Percentiles rank a stretch among this genome's conserved stretches.
Conservation (phyloP, 2,329 filamentous ascomycete species). For the Elsinoe arachidis region DNA sequence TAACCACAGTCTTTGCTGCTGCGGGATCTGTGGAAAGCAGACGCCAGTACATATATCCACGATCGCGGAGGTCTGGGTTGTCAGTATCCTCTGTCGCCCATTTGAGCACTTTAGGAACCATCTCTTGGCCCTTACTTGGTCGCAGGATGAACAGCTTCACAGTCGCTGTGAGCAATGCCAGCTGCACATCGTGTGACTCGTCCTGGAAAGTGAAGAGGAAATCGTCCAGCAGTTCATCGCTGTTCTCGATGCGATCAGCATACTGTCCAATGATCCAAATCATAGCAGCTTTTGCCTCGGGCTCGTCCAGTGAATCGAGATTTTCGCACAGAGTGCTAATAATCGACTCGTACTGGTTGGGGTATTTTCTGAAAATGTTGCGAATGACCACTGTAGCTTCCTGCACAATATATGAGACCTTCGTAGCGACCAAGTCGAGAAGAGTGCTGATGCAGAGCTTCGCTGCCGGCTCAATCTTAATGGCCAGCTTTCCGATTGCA, state of each 20-base stretch:
- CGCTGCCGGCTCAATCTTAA: conserved; percentile 95
- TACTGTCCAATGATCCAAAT: conserved; percentile 99
- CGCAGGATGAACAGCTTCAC: conserved; percentile 97
- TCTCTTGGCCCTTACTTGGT: conserved; percentile 84
- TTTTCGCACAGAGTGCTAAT: conserved; percentile 94
- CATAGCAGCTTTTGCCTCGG: conserved; percentile 96
- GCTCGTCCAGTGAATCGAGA: conserved; percentile 90
- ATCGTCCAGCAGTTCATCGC: conserved; percentile 85
- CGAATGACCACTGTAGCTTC: conserved; percentile 97
- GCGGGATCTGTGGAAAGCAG: conserved; percentile 85
- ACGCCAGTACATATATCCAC: conserved; percentile 99
- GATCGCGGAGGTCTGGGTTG: conserved; percentile 88
- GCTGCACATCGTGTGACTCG: conserved; percentile 89
- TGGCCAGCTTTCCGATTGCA: conserved; percentile 93
- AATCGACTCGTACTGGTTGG: conserved; percentile 96
- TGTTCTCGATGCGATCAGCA: conserved; percentile 94
- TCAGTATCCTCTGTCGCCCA: conserved; percentile 99
- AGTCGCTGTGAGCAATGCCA: conserved; percentile 87
- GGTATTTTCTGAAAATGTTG: conserved; percentile 98
- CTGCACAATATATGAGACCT: conserved; percentile 97
- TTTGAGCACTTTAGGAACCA: conserved; percentile 91
- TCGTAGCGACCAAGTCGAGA: conserved; percentile 90
- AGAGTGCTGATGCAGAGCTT: conserved; percentile 85
- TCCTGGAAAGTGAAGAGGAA: conserved; percentile 91
- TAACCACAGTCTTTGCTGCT: conserved; percentile 78